Evolutionary conservation across 495 filamentous ascomycete species (phyloP).

Genomic region (Hypoxylon cercidicola): DNA sequence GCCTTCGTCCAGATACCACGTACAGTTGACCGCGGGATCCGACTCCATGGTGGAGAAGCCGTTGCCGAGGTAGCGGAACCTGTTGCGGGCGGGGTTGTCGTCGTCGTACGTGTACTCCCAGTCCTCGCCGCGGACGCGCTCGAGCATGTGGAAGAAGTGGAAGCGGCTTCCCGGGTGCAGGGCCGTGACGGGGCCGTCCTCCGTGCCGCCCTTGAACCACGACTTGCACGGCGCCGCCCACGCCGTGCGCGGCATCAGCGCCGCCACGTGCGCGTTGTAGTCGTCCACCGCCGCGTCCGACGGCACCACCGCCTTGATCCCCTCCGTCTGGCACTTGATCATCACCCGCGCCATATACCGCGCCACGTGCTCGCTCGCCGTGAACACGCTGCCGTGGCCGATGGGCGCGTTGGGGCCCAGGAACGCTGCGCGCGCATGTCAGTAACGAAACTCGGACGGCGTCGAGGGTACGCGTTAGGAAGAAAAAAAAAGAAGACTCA

Average conservation of each 20-base stretch:
- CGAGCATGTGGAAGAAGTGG: constrained; percentile 64
- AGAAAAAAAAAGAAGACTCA: constrained; percentile 34
- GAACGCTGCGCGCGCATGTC: constrained; percentile 48
- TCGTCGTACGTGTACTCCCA: constrained; percentile 57
- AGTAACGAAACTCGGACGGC: constrained; percentile 10
- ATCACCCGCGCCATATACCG: constrained; percentile 57
- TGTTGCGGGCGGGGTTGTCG: constrained; percentile 40
- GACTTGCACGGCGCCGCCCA: constrained; percentile 57
- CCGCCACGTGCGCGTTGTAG: constrained; percentile 55
- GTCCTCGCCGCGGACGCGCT: constrained; percentile 59
- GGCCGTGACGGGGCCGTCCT: constrained; percentile 59
- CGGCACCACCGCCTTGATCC: constrained; percentile 53
- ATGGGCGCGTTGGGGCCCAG: constrained; percentile 61
- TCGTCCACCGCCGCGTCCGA: constrained; percentile 56
- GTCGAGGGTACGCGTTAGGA: background rate
- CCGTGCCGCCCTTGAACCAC: constrained; percentile 60
- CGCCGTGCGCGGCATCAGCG: constrained; percentile 60
- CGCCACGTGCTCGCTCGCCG: constrained; percentile 57
- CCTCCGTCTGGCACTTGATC: constrained; percentile 57
- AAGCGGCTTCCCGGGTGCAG: constrained; percentile 61
- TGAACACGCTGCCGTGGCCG: constrained; percentile 61
- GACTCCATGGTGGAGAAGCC: constrained; percentile 59
- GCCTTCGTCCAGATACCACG: constrained; percentile 56
- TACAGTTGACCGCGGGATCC: constrained; percentile 47
- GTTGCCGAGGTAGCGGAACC: constrained; percentile 61